Base-by-base conservation (phyloP, 345 rosid species). In the Heritiera littoralis region DNA sequence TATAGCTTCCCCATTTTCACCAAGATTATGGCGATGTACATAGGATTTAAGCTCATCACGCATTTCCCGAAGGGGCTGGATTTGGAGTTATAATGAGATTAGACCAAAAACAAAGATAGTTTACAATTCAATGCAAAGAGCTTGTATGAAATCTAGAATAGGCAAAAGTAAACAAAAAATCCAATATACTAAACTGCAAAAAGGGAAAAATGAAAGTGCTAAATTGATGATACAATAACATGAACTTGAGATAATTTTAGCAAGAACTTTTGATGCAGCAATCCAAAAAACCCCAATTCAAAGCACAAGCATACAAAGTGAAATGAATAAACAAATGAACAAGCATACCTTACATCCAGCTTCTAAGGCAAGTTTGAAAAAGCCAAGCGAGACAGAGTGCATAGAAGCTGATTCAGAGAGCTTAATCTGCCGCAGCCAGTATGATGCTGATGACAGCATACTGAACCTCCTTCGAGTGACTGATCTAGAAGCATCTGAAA, bases 311-410 rank as follows among this genome's bases (percentile, higher is more conserved):
- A 23, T 69, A 61, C 46, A 72, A 72, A 32, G 9, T 52, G 46
- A 72, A 54, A 7, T 18, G 46, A 1, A 69, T 15, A 72, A n/a
- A n/a, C 43, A 60, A 1, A 69, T 45, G n/a, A 52, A 66, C 8
- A 14, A 20, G 28, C 32, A 35, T 82, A 95, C 99, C 97, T 93
- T 87, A 77, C 97, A 92, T 64, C 94, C 97, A 20, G 95, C 98
- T 77, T 89, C 93, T 13, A 88, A 79, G 72, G 95, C 98, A 70
- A 96, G 98, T 84, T 90, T 93, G 83, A 96, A 93, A 80, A 96
- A 93, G 7, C 94, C 98, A 12, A 96, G 93, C 3, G 99, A 90
- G 65, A 96, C 80, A 0, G 93, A 84, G 51, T 96, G 99, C 85
- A 89, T 91, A 9, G 87, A 90, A 66, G 83, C 92, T 9, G 94